phyloP scores from a whole-genome alignment of 2,329 filamentous ascomycete species.

The Aspergillus fumigatiaffinis region DNA sequence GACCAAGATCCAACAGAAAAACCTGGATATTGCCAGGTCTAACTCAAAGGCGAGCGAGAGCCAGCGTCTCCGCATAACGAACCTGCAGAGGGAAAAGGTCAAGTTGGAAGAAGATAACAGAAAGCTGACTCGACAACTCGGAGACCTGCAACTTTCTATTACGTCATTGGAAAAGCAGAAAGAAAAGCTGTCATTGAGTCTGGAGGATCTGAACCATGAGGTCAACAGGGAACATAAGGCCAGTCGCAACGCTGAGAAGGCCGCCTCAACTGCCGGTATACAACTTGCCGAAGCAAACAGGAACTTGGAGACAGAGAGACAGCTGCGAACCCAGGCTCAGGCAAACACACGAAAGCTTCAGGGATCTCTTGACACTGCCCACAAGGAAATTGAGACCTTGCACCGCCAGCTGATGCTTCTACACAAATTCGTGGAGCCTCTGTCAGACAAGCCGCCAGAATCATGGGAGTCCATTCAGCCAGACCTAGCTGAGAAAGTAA shows the following conservation, averaged over 20 bases:
- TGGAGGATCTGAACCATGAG: slow-evolving; percentile 92
- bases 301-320: slow-evolving; percentile 83
- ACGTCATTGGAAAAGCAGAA: slow-evolving; percentile 88
- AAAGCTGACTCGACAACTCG: slow-evolving; percentile 77
- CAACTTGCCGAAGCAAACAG: slow-evolving; percentile 87
- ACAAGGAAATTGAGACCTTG: slow-evolving; percentile 75
- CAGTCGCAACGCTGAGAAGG: slow-evolving; percentile 85
- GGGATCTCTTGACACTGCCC: slow-evolving; percentile 69
- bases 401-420: slow-evolving; percentile 75
- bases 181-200: slow-evolving; percentile 80
- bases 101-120: slow-evolving; percentile 78
- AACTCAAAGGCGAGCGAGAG: slow-evolving; percentile 81
- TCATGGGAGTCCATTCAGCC: slow-evolving; percentile 66
- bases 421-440: slow-evolving; percentile 83
- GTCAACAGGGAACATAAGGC: slow-evolving; percentile 84
- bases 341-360: slow-evolving; percentile 79
- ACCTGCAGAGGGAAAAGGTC: slow-evolving; percentile 76
- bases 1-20: slow-evolving; percentile 97
- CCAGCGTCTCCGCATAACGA: slow-evolving; percentile 69
- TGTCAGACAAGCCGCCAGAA: slow-evolving; percentile 61
- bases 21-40: slow-evolving; percentile 88
- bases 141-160: slow-evolving; percentile 77
- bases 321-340: slow-evolving; percentile 80
- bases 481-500: slow-evolving; percentile 63
- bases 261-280: slow-evolving; percentile 70